Conservation (phyloP, 2,329 filamentous ascomycete genomes). For the Claviceps sp. region DNA sequence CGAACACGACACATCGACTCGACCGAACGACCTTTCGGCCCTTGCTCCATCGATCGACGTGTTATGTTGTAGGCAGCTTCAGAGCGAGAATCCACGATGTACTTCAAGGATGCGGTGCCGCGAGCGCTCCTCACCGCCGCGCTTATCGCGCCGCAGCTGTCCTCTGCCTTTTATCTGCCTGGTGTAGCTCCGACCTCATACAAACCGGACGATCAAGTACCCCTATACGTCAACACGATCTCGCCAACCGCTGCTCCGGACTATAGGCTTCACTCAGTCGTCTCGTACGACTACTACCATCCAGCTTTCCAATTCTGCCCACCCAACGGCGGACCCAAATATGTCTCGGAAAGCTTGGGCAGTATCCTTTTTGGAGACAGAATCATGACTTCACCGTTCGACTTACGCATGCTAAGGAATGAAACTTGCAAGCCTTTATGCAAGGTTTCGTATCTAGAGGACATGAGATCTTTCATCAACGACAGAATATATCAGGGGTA, state of each 20-base stretch:
- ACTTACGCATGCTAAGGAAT: slow-evolving; percentile 74
- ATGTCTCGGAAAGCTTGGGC: slow-evolving; percentile 69
- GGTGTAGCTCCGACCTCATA: slow-evolving; percentile 93
- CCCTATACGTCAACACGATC: slow-evolving; percentile 84
- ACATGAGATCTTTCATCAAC: slow-evolving; percentile 68
- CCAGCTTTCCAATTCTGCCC: slow-evolving; percentile 77
- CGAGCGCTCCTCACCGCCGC: slow-evolving; percentile 37
- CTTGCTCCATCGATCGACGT: not conserved
- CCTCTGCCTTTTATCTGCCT: slow-evolving; percentile 82
- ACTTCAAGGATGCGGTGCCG: slow-evolving; percentile 30
- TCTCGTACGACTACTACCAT: slow-evolving; percentile 95
- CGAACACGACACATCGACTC: not conserved
- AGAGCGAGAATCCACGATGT: slow-evolving; percentile 22
- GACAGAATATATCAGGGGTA: slow-evolving; percentile 71
- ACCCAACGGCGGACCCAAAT: slow-evolving; percentile 61
- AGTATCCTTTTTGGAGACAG: slow-evolving; percentile 96
- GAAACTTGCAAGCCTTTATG: slow-evolving; percentile 80
- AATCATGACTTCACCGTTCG: slow-evolving; percentile 91
- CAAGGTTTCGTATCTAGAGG: slow-evolving; percentile 46
- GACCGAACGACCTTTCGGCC: not conserved
- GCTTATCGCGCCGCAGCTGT: slow-evolving; percentile 37
- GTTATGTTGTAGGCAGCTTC: not conserved
- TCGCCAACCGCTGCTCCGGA: slow-evolving; percentile 73
- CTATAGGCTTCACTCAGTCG: slow-evolving; percentile 74
- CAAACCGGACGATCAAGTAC: slow-evolving; percentile 63